phyloP scores from a whole-genome alignment of 768 basidiomycete species.

The Flagelloscypha sp. region DNA sequence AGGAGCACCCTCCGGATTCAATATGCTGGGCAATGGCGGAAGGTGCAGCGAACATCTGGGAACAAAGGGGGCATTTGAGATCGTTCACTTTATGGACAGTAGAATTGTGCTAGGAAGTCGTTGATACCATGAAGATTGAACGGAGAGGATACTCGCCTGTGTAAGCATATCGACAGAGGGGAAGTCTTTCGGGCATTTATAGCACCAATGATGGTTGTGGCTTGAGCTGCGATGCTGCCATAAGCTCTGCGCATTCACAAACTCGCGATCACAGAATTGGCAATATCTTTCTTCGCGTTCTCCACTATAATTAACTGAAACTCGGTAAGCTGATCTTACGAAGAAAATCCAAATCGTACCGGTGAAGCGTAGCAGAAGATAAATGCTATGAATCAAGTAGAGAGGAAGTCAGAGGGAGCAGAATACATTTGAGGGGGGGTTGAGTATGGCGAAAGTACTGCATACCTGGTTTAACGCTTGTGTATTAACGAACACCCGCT shows the following conservation, averaged over 20 bases:
- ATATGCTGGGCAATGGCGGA: constrained; percentile 32
- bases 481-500: constrained; percentile 12
- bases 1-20: constrained; percentile 28
- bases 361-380: background rate
- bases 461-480: constrained; percentile 11
- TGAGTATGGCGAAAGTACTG: too few species aligned
- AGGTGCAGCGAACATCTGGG: constrained; percentile 22
- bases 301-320: constrained; percentile 2
- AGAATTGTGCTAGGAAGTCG: constrained; percentile 17
- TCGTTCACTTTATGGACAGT: constrained; percentile 16
- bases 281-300: constrained; percentile 14
- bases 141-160: constrained; percentile 13
- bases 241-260: constrained; percentile 12
- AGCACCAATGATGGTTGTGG: constrained; percentile 26
- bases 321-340: constrained; percentile 6
- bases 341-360: background rate
- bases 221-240: constrained; percentile 15
- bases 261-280: constrained; percentile 15
- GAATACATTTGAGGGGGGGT: too few species aligned
- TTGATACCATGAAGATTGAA: background rate
- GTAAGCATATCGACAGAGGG: constrained; percentile 10
- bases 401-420: too few species aligned
- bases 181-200: constrained; percentile 24
- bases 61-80: constrained; percentile 26
- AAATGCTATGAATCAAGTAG: too few species aligned